A percentile compares a stretch with the other conserved stretches of the same genome.
Conservation (phyloP, 2,329 filamentous ascomycete genomes). For the Colletotrichum higginsianum region DNA sequence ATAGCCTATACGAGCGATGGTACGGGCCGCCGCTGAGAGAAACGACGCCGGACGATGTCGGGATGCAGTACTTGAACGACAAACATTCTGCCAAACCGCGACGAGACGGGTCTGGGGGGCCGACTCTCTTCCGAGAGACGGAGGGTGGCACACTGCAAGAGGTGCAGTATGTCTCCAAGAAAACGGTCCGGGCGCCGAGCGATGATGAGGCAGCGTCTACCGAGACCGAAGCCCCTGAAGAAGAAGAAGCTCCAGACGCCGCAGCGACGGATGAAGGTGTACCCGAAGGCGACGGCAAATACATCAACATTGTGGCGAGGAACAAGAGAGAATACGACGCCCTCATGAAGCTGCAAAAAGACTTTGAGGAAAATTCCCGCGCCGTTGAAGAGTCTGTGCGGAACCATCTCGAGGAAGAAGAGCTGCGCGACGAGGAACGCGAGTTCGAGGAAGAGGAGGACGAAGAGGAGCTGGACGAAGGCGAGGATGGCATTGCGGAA, state of each 20-base stretch:
- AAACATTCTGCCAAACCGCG: not conserved
- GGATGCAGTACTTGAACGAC: constrained; percentile 53
- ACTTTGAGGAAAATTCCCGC: constrained; percentile 63
- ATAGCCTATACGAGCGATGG: constrained; percentile 81
- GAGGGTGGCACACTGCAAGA: constrained; percentile 74
- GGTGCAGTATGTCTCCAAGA: constrained; percentile 61
- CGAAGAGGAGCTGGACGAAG: constrained; percentile 54
- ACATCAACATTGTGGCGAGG: constrained; percentile 64
- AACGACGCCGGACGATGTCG: constrained; percentile 73
- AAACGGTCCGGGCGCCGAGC: not conserved
- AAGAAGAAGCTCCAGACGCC: constrained; percentile 46
- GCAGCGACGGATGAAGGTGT: constrained; percentile 57
- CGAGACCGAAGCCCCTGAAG: constrained; percentile 2
- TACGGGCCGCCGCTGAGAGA: constrained; percentile 83
- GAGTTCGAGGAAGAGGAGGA: constrained; percentile 48
- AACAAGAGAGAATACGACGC: constrained; percentile 70
- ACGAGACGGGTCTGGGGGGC: constrained; percentile 33
- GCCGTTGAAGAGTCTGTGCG: constrained; percentile 51
- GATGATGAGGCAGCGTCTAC: not conserved
- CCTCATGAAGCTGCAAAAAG: constrained; percentile 69
- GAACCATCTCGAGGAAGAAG: constrained; percentile 54
- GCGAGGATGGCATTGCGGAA: constrained; percentile 37
- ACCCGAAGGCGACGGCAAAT: constrained; percentile 57
- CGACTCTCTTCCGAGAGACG: constrained; percentile 67
- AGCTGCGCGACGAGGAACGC: constrained; percentile 56